Percentiles rank a stretch among this genome's conserved stretches.
phyloP scores from a whole-genome alignment of 805 yeast genomes.

The Zygotorulaspora danielsina region DNA sequence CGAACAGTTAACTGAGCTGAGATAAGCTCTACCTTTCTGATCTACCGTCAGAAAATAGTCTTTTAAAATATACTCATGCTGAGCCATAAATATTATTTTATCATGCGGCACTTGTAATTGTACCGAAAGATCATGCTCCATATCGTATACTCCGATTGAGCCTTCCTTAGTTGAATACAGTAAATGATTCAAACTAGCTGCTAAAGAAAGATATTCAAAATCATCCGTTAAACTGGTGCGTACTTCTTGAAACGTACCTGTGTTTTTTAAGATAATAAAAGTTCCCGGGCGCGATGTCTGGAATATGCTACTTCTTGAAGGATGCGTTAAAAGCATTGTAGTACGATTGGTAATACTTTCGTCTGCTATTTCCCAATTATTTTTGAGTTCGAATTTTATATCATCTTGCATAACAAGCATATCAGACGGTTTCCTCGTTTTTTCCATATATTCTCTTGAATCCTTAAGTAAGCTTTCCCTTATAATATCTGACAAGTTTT shows the following conservation, averaged over 20 bases:
- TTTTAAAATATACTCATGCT: slow-evolving; percentile 14
- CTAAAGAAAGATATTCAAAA: slow-evolving; percentile 5
- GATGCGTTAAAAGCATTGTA: not conserved
- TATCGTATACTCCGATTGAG: slow-evolving; percentile 4
- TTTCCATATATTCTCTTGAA: slow-evolving; percentile 7
- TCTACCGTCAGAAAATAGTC: slow-evolving; percentile 19
- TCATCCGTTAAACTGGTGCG: slow-evolving; percentile 3
- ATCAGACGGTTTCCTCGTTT: slow-evolving; percentile 8
- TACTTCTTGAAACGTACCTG: slow-evolving; percentile 1
- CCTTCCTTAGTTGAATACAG: slow-evolving; percentile 6
- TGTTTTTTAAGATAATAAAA: slow-evolving; percentile 3
- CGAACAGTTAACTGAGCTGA: slow-evolving; percentile 11
- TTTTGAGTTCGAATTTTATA: slow-evolving; percentile 2
- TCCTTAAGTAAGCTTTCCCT: slow-evolving; percentile 5
- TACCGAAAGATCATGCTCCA: not conserved
- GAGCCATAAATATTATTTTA: slow-evolving; percentile 15
- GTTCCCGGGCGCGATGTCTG: not conserved
- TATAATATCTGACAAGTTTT: slow-evolving; percentile 3
- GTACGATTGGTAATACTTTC: slow-evolving; percentile 1
- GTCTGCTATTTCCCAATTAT: slow-evolving; percentile 4
- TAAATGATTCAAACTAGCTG: slow-evolving; percentile 5
- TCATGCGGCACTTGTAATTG: not conserved
- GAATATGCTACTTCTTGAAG: slow-evolving; percentile 5
- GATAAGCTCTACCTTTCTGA: slow-evolving; percentile 17
- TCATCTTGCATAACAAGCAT: not conserved